Percentiles rank a stretch among this genome's conserved stretches.
Evolutionary conservation across 345 rosid species (phyloP).

Genomic region (Atalantia buxifolia): DNA sequence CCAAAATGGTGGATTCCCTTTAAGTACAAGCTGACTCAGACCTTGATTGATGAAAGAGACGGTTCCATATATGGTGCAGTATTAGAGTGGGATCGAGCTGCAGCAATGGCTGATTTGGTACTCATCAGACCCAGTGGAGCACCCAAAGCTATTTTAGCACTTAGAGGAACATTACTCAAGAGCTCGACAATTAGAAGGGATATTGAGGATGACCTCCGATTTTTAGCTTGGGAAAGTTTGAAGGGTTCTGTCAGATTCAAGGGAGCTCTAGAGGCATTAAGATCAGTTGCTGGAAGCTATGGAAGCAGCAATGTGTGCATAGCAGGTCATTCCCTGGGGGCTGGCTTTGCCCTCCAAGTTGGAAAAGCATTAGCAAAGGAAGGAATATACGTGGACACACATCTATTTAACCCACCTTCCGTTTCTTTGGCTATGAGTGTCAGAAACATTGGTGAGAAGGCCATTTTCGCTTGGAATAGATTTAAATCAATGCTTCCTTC

Average conservation of each 20-base stretch:
- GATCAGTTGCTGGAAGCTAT: constrained; percentile 57
- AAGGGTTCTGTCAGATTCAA: constrained; percentile 88
- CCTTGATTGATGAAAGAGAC: constrained; percentile 74
- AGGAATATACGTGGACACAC: constrained; percentile 75
- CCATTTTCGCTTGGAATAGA: constrained; percentile 71
- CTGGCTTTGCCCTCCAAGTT: constrained; percentile 92
- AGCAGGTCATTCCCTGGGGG: constrained; percentile 95
- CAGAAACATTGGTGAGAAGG: constrained; percentile 82
- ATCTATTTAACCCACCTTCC: constrained; percentile 94
- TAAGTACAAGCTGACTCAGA: constrained; percentile 73
- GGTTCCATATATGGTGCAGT: constrained; percentile 86
- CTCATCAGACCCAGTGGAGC: constrained; percentile 91
- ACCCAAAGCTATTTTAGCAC: constrained; percentile 74
- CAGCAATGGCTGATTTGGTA: constrained; percentile 74
- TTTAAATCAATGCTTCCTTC: constrained; percentile 80
- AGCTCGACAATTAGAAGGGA: constrained; percentile 79
- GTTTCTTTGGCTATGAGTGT: constrained; percentile 87
- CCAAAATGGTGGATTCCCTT: constrained; percentile 97
- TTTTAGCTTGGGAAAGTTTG: constrained; percentile 92
- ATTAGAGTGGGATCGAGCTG: constrained; percentile 88
- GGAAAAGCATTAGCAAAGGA: constrained; percentile 93
- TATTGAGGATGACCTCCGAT: constrained; percentile 89
- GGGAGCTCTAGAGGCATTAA: constrained; percentile 60
- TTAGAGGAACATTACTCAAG: constrained; percentile 85
- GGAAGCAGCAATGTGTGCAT: constrained; percentile 81